Conservation (phyloP, 2,329 filamentous ascomycete genomes). For the Aspergillus floridensis region DNA sequence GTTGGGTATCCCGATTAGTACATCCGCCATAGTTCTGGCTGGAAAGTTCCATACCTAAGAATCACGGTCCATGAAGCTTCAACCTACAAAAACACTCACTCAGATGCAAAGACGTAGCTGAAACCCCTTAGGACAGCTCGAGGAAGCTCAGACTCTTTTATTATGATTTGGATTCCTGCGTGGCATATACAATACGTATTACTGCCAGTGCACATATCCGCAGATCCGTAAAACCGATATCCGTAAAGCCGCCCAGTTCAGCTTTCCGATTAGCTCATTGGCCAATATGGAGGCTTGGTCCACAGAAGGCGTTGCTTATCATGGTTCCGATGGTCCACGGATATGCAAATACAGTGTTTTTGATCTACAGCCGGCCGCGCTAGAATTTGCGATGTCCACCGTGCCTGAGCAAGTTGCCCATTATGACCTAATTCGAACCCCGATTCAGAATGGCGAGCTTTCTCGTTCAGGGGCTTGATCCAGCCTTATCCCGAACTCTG, state of each 20-base stretch:
- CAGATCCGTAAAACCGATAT: constrained; percentile 7
- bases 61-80: neutral
- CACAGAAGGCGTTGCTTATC: neutral
- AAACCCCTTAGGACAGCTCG: neutral
- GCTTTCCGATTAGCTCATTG: neutral
- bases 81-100: neutral
- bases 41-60: neutral
- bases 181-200: neutral
- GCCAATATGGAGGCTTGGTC: neutral
- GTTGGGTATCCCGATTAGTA: neutral
- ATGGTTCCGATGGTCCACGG: neutral
- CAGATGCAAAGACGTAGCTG: neutral
- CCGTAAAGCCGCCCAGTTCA: neutral
- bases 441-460: neutral
- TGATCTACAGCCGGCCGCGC: neutral
- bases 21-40: neutral
- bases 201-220: constrained; percentile 14
- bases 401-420: neutral
- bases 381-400: neutral
- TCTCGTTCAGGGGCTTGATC: neutral
- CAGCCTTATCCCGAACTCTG: neutral
- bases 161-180: neutral
- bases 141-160: constrained; percentile 15
- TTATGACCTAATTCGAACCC: neutral
- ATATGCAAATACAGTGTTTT: constrained; percentile 1